Conservation (phyloP, 495 filamentous ascomycete species). For the Penicillium soppii region DNA sequence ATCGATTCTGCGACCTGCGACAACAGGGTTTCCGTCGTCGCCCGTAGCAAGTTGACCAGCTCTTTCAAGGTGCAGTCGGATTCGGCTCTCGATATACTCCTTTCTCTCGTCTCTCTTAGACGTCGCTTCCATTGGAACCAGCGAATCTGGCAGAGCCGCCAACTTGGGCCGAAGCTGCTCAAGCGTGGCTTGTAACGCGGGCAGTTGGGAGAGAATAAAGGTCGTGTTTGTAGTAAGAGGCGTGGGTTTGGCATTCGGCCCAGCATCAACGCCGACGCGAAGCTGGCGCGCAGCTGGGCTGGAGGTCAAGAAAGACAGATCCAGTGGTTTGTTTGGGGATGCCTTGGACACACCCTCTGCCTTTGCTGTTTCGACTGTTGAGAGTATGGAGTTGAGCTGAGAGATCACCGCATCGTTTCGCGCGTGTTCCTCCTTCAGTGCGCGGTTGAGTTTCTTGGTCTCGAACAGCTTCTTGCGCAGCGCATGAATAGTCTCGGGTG, state of each 20-base stretch:
- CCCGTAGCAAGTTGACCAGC: constrained; percentile 42
- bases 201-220: constrained; percentile 80
- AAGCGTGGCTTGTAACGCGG: constrained; percentile 67
- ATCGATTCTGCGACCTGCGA: constrained; percentile 43
- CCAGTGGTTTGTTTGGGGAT: constrained; percentile 26
- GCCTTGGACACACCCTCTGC: constrained; percentile 18
- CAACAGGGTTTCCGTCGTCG: constrained; percentile 34
- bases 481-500: constrained; percentile 61
- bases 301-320: constrained; percentile 55
- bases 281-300: constrained; percentile 44
- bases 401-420: constrained; percentile 71
- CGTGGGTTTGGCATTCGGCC: constrained; percentile 35
- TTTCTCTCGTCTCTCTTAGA: constrained; percentile 55
- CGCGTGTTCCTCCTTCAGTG: constrained; percentile 70
- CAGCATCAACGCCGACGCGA: constrained; percentile 41
- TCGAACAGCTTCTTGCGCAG: constrained; percentile 79
- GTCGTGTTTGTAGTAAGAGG: constrained; percentile 70
- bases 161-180: constrained; percentile 60
- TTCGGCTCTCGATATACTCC: constrained; percentile 74
- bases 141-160: constrained; percentile 46
- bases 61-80: constrained; percentile 46
- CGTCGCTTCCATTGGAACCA: constrained; percentile 32
- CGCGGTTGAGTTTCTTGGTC: constrained; percentile 72
- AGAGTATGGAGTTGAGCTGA: constrained; percentile 60
- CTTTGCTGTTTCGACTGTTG: constrained; percentile 28